phyloP scores from a whole-genome alignment of 2,329 filamentous ascomycete species.

The Coleophoma cylindrospora region DNA sequence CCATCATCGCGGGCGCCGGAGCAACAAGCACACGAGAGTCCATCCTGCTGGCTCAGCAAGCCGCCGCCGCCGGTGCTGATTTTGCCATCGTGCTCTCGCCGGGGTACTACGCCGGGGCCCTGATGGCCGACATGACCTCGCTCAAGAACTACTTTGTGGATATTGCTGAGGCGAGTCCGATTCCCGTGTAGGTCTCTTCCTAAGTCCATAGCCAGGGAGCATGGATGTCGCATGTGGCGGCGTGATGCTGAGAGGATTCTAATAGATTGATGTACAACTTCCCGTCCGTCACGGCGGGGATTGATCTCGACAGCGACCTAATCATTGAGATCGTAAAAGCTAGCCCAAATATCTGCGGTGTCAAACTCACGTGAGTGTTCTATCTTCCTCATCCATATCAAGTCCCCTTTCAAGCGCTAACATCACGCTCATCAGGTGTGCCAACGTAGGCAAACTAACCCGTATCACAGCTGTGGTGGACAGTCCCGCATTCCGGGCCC shows the following conservation, averaged over 20 bases:
- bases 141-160: slow-evolving; percentile 19
- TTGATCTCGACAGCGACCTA: slow-evolving; percentile 18
- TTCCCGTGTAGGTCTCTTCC: slow-evolving; percentile 9
- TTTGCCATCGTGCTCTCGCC: slow-evolving; percentile 13
- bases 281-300: slow-evolving; percentile 13
- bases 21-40: slow-evolving; percentile 32
- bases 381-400: too few relatives aligned
- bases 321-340: slow-evolving; percentile 14
- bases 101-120: slow-evolving; percentile 10
- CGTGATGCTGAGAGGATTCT: too few relatives aligned
- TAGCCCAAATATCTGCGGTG: slow-evolving; percentile 17
- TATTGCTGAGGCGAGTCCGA: slow-evolving; percentile 12
- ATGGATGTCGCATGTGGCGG: too few relatives aligned
- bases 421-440: slow-evolving; percentile 5
- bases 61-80: slow-evolving; percentile 30
- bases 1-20: slow-evolving; percentile 39
- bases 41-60: slow-evolving; percentile 31
- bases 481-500: slow-evolving; percentile 3
- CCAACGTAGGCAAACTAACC: slow-evolving; percentile 16
- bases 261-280: slow-evolving; percentile 18
- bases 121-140: slow-evolving; percentile 7
- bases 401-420: too few relatives aligned
- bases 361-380: slow-evolving; percentile 9
- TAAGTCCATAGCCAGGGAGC: too few relatives aligned
- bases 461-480: slow-evolving; percentile 13